Evolutionary conservation across 208 protist species (phyloP).

Genomic region (Leishmania major): DNA sequence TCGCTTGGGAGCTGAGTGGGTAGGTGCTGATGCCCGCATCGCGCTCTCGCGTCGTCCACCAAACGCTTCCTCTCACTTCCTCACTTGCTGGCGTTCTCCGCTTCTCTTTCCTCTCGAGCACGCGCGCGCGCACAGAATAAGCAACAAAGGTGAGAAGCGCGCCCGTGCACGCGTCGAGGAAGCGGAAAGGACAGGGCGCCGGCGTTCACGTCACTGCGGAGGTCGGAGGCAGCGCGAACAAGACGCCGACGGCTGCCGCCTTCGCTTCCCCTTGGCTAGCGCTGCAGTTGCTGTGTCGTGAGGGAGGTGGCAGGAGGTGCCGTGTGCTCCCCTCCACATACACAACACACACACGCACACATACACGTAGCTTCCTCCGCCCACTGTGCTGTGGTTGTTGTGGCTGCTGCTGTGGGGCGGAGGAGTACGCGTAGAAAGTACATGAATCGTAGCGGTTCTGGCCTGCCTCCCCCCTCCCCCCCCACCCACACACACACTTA

Average conservation of each 20-base stretch:
- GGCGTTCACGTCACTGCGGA: background rate
- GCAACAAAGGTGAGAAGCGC: background rate
- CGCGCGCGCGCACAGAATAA: background rate
- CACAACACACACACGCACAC: background rate
- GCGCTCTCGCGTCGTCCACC: background rate
- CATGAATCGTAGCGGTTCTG: background rate
- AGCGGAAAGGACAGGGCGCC: background rate
- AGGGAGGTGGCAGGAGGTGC: background rate
- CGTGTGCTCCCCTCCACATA: background rate
- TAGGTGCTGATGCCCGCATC: background rate
- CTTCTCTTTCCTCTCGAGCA: background rate
- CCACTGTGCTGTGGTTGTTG: background rate
- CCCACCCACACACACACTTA: no score
- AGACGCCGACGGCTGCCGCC: background rate
- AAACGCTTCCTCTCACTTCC: background rate
- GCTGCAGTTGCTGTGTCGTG: background rate
- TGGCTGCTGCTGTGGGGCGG: background rate
- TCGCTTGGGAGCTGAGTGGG: background rate
- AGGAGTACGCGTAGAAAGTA: background rate
- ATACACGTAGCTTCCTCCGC: background rate
- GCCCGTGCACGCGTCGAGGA: background rate
- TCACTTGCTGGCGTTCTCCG: background rate
- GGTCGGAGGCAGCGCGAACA: background rate
- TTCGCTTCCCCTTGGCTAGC: background rate
- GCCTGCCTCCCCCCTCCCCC: background rate